Evolutionary conservation across 352 stramenopile species (phyloP).

Genomic region (Globisporangium yorkense): DNA sequence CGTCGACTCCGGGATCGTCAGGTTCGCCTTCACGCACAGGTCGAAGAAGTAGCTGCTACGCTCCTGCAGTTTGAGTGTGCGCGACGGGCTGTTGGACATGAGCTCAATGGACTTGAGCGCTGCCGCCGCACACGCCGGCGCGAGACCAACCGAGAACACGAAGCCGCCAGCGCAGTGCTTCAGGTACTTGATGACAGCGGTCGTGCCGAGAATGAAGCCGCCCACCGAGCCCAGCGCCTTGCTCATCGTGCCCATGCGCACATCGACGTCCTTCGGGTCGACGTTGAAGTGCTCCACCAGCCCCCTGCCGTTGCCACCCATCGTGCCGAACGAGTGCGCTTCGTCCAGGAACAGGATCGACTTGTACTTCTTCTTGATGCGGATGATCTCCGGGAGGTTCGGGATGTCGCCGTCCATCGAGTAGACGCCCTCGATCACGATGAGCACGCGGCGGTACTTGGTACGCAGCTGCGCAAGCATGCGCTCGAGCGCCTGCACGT

Average conservation of each 20-base stretch:
- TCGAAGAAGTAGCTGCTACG: constrained; percentile 74
- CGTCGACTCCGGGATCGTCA: constrained; percentile 55
- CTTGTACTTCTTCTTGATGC: constrained; percentile 70
- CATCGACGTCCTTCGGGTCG: constrained; percentile 41
- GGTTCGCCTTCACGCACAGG: constrained; percentile 51
- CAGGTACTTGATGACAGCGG: constrained; percentile 48
- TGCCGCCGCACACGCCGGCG: constrained; percentile 56
- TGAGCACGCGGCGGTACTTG: constrained; percentile 71
- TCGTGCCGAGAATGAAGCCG: constrained; percentile 53
- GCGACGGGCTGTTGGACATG: constrained; percentile 48
- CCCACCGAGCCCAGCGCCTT: constrained; percentile 63
- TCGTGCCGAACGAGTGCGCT: constrained; percentile 63
- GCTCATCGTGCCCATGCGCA: constrained; percentile 72
- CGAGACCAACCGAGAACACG: constrained; percentile 73
- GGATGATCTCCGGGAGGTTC: constrained; percentile 42
- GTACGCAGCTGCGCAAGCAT: constrained; percentile 64
- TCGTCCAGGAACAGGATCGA: constrained; percentile 54
- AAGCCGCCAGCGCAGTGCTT: constrained; percentile 68
- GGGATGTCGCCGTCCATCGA: constrained; percentile 70
- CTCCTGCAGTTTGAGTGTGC: constrained; percentile 60
- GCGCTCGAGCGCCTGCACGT: constrained; percentile 61
- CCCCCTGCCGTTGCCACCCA: constrained; percentile 44
- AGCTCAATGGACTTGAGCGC: constrained; percentile 66
- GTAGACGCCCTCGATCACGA: constrained; percentile 63
- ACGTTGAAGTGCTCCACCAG: constrained; percentile 49